These are phyloP conservation scores for Candida anutae DNA, from an alignment of 1,139 yeast genomes.

Conservation along the genomic window DNA sequence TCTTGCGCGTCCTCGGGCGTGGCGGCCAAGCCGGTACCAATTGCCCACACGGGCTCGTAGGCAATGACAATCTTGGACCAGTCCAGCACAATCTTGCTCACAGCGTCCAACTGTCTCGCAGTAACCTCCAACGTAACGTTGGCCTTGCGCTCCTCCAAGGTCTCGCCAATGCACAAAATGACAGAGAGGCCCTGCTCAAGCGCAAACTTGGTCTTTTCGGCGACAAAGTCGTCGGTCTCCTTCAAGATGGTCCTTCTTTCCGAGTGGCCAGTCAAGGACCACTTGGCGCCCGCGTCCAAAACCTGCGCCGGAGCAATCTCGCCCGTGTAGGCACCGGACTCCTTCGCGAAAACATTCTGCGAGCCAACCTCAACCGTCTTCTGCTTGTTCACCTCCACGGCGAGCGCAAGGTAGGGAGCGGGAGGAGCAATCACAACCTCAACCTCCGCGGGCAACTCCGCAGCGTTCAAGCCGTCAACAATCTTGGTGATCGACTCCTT, in stretches of 20 bases:
- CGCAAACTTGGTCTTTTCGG: constrained; percentile 92
- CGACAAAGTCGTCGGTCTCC: constrained; percentile 87
- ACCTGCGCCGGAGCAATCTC: constrained; percentile 86
- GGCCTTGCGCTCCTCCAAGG: constrained; percentile 89
- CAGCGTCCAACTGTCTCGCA: constrained; percentile 88
- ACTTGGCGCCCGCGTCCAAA: constrained; percentile 85
- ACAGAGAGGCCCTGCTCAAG: constrained; percentile 82
- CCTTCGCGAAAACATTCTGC: constrained; percentile 83
- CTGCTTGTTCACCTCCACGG: constrained; percentile 64
- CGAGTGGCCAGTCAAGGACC: constrained; percentile 98
- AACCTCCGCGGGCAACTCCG: constrained; percentile 63
- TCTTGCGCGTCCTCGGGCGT: constrained; percentile 97
- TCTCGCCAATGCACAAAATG: constrained; percentile 95
- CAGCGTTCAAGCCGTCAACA: constrained; percentile 73
- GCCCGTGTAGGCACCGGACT: constrained; percentile 97
- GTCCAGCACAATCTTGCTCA: constrained; percentile 72
- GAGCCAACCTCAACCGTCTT: constrained; percentile 75
- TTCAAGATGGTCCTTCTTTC: constrained; percentile 94
- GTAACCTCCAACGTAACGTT: constrained; percentile 81
- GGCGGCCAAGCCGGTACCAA: constrained; percentile 99
- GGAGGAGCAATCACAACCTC: constrained; percentile 98
- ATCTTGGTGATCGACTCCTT: constrained; percentile 76
- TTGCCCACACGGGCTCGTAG: constrained; percentile 99
- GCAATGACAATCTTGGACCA: constrained; percentile 94
- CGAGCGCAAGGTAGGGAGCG: constrained; percentile 78